Conservation (phyloP, 2,329 filamentous ascomycete genomes). For the Ramularia endophylla region DNA sequence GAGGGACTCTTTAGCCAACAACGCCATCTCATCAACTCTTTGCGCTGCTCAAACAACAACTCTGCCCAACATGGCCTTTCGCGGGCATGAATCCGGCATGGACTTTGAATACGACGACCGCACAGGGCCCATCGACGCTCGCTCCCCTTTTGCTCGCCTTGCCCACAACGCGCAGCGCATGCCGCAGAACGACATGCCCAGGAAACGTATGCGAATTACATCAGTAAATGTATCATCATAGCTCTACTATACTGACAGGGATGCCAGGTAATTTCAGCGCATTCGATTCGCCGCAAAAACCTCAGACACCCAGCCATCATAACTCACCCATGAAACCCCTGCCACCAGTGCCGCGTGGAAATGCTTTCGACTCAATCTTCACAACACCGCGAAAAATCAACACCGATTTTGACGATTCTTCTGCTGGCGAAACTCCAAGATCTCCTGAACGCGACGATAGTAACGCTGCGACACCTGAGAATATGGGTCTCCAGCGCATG, state of each 20-base stretch:
- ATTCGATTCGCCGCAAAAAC: slow-evolving; percentile 45
- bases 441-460: slow-evolving; percentile 38
- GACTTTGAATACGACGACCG: slow-evolving; percentile 49
- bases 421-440: slow-evolving; percentile 45
- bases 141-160: slow-evolving; percentile 42
- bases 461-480: slow-evolving; percentile 27
- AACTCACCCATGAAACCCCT: slow-evolving; percentile 33
- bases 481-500: slow-evolving; percentile 16
- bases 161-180: slow-evolving; percentile 32
- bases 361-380: slow-evolving; percentile 30
- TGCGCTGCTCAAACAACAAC: neutral
- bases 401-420: slow-evolving; percentile 39
- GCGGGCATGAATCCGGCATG: slow-evolving; percentile 44
- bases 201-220: slow-evolving; percentile 15
- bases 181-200: slow-evolving; percentile 9
- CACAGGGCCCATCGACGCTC: slow-evolving; percentile 40
- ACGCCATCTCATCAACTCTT: no score
- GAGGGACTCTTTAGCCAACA: no score
- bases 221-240: neutral
- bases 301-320: slow-evolving; percentile 42
- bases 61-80: slow-evolving; percentile 27
- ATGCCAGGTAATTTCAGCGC: slow-evolving; percentile 25
- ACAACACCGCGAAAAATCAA: slow-evolving; percentile 34
- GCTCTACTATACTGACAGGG: slow-evolving; percentile 2
- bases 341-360: slow-evolving; percentile 33